Percentiles rank a stretch among this genome's conserved stretches.
These are phyloP conservation scores for Fomitopsis pulvina DNA, from an alignment of 768 basidiomycete species.

Conservation along the genomic window DNA sequence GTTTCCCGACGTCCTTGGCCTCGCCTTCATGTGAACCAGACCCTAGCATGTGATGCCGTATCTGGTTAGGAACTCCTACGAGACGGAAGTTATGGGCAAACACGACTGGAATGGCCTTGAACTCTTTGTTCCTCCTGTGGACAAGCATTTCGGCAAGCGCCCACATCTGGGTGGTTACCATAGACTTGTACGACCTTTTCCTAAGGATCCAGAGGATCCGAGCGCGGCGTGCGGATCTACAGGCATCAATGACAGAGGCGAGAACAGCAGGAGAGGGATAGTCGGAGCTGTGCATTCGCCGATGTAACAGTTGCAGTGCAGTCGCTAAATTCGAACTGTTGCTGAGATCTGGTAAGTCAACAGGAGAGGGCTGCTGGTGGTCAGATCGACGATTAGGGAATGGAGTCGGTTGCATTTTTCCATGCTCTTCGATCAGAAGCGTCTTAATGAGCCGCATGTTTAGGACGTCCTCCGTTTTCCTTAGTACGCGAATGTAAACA, in stretches of 20 bases:
- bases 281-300: background rate
- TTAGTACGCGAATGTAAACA: background rate
- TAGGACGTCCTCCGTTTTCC: background rate
- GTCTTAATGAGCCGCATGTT: background rate
- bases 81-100: conserved; percentile 48
- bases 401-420: too few species aligned
- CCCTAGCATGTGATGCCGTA: conserved; percentile 1
- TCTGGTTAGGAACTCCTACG: conserved; percentile 41
- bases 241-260: conserved; percentile 11
- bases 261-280: conserved; percentile 3
- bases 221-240: conserved; percentile 43
- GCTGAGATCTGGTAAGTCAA: too few species aligned
- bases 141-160: conserved; percentile 23
- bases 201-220: conserved; percentile 34
- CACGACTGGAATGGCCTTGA: conserved; percentile 18
- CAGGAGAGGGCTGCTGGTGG: too few species aligned
- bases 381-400: too few species aligned
- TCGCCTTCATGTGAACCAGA: background rate
- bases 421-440: too few species aligned
- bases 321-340: background rate
- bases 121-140: conserved; percentile 7
- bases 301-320: conserved; percentile 5
- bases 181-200: conserved; percentile 1
- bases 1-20: too few species aligned
- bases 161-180: conserved; percentile 14